phyloP scores from a whole-genome alignment of 345 rosid genomes.

The Eucalyptus victrix region DNA sequence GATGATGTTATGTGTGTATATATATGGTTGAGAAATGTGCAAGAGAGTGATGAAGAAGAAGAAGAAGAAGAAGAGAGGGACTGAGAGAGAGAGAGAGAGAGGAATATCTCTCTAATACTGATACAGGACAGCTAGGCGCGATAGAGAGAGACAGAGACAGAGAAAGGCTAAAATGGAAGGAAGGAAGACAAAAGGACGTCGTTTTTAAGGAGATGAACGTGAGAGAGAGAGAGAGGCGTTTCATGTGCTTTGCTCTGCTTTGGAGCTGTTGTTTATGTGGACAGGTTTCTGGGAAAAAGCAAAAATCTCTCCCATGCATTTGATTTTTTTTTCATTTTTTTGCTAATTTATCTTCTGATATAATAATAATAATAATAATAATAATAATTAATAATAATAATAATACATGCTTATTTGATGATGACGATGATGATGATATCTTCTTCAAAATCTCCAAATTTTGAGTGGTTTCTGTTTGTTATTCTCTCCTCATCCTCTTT shows the following conservation, averaged over 20 bases:
- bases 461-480: background rate
- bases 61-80: background rate
- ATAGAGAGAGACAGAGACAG: slow-evolving; percentile 1
- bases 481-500: background rate
- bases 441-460: background rate
- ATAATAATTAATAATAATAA: no score
- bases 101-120: background rate
- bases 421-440: background rate
- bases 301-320: background rate
- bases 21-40: background rate
- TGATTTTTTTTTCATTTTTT: background rate
- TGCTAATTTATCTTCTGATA: background rate
- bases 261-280: slow-evolving; percentile 26
- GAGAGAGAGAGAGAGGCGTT: background rate
- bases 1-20: background rate
- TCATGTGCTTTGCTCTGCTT: background rate
- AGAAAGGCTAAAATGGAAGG: background rate
- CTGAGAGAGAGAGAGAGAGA: background rate
- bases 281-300: background rate
- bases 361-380: background rate
- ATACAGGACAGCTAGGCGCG: background rate
- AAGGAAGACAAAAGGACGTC: background rate
- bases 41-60: background rate
- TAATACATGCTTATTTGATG: background rate
- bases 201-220: slow-evolving; percentile 6